Evolutionary conservation across 768 basidiomycete species (phyloP).

Genomic region (Trametes coccinea): DNA sequence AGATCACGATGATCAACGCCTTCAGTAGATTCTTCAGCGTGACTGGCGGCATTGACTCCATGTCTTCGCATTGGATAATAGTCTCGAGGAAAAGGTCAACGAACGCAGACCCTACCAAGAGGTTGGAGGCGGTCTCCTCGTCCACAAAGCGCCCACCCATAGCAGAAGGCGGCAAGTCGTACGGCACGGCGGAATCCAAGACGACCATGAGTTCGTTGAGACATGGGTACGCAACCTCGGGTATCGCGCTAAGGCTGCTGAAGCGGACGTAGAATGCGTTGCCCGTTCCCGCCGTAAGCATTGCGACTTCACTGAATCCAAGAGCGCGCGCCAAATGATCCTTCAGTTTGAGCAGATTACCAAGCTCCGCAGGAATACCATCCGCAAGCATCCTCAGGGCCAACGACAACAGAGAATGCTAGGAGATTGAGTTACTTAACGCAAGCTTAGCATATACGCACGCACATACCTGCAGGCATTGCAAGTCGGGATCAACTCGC

Average conservation of each 20-base stretch:
- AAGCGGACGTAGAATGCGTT: conserved; percentile 57
- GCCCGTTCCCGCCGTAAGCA: conserved; percentile 47
- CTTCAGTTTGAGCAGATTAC: conserved; percentile 63
- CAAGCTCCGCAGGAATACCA: conserved; percentile 54
- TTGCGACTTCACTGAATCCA: conserved; percentile 55
- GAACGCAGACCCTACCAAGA: conserved; percentile 63
- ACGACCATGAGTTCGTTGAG: conserved; percentile 57
- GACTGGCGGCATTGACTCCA: conserved; percentile 52
- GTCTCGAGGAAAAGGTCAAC: conserved; percentile 60
- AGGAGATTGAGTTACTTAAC: background rate
- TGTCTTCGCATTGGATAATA: conserved; percentile 46
- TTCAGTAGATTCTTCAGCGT: conserved; percentile 64
- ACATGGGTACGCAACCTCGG: conserved; percentile 51
- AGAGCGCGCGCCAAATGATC: conserved; percentile 45
- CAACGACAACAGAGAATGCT: conserved; percentile 60
- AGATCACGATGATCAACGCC: conserved; percentile 60
- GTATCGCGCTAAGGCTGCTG: conserved; percentile 45
- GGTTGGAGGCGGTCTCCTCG: conserved; percentile 43
- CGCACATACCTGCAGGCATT: conserved; percentile 44
- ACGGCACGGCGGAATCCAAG: conserved; percentile 57
- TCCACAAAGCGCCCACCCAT: conserved; percentile 40
- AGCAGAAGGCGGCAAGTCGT: conserved; percentile 49
- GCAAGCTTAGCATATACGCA: no score
- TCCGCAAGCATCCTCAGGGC: conserved; percentile 68
- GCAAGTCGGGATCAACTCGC: conserved; percentile 48